Evolutionary conservation across 2,329 filamentous ascomycete species (phyloP).

Genomic region (Meredithiella fracta): DNA sequence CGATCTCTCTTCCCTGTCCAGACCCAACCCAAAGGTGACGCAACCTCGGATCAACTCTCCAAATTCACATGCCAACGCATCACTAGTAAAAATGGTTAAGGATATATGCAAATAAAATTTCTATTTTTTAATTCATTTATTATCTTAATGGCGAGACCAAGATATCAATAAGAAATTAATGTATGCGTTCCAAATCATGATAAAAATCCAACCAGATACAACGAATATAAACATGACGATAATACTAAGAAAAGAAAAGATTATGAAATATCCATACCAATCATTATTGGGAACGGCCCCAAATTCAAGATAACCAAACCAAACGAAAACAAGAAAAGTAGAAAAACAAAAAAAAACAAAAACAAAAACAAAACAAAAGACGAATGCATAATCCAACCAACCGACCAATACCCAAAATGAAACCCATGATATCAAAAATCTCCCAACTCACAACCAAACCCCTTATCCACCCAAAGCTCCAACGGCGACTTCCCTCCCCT

Average conservation of each 20-base stretch:
- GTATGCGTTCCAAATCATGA: constrained; percentile 6
- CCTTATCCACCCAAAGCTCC: neutral
- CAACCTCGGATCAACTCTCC: neutral
- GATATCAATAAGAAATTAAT: too few relatives aligned
- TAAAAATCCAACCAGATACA: neutral
- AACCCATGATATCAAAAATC: neutral
- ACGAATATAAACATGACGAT: neutral
- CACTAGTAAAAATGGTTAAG: neutral
- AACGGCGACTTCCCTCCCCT: neutral
- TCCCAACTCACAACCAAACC: neutral
- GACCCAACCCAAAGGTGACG: neutral
- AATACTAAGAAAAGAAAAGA: neutral
- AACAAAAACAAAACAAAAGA: neutral
- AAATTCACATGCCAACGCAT: neutral
- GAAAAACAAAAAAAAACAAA: constrained; percentile 2
- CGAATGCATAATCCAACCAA: neutral
- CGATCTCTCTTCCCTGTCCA: neutral
- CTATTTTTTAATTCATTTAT: neutral
- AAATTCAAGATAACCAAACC: neutral
- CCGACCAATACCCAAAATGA: neutral
- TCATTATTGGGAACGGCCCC: too few relatives aligned
- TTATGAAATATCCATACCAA: too few relatives aligned
- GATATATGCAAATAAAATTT: too few relatives aligned
- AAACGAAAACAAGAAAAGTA: neutral
- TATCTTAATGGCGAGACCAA: too few relatives aligned